A percentile compares a stretch with the other conserved stretches of the same genome.
These are phyloP conservation scores for Talaromyces marneffei DNA, from an alignment of 2,329 filamentous ascomycete species.

Conservation along the genomic window DNA sequence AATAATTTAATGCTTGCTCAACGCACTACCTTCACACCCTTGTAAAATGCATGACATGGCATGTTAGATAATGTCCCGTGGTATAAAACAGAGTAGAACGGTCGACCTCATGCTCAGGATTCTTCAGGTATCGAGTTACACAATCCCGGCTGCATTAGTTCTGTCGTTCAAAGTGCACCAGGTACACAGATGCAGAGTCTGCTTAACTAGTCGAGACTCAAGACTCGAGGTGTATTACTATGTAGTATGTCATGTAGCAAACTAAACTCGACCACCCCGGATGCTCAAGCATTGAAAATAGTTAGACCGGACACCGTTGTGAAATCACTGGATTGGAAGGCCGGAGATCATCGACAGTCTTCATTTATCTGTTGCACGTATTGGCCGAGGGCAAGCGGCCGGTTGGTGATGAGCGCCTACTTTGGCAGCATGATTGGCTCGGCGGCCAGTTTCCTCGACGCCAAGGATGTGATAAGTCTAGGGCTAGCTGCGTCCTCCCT, in stretches of 20 bases:
- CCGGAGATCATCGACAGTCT: too few relatives aligned
- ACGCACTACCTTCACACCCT: neutral
- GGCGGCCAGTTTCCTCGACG: neutral
- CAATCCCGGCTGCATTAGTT: neutral
- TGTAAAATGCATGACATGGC: neutral
- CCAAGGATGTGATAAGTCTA: constrained; percentile 4
- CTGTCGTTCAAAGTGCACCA: neutral
- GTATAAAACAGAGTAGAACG: neutral
- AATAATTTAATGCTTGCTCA: neutral
- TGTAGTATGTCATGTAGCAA: neutral
- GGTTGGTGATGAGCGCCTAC: neutral
- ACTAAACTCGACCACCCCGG: neutral
- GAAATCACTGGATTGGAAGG: too few relatives aligned
- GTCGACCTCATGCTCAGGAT: neutral
- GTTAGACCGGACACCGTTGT: too few relatives aligned
- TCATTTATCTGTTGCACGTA: constrained; percentile 4
- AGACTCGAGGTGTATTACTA: neutral
- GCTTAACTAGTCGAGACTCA: too few relatives aligned
- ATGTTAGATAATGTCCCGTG: neutral
- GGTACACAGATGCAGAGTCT: neutral
- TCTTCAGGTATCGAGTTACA: neutral
- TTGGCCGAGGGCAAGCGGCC: neutral
- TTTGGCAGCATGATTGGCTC: neutral
- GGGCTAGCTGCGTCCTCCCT: neutral
- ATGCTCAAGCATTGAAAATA: too few relatives aligned